Conservation (phyloP, 139 green algal genomes). For the Closterium sp. region DNA sequence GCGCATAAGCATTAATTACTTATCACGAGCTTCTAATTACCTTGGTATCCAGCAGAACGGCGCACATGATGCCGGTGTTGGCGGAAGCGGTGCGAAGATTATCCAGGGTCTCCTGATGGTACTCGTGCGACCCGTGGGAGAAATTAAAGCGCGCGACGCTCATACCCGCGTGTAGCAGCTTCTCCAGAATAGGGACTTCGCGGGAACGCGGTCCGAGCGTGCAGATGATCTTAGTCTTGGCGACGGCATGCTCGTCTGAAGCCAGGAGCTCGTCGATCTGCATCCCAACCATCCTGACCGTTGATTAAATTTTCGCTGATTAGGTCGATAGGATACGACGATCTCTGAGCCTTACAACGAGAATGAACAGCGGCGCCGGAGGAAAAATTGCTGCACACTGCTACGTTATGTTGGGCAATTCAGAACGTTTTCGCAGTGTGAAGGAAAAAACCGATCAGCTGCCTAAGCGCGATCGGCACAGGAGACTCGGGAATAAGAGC, state of each 20-base stretch:
- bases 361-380: not conserved
- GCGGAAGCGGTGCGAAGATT: conserved; percentile 74
- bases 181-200: conserved; percentile 58
- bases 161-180: conserved; percentile 70
- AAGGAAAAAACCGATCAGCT: not conserved
- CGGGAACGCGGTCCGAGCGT: conserved; percentile 65
- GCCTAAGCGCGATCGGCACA: not conserved
- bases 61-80: conserved; percentile 94
- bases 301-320: not conserved
- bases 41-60: conserved; percentile 98
- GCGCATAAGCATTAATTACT: not conserved
- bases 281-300: not conserved
- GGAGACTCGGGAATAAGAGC: too few relatives aligned
- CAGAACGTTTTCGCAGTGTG: not conserved
- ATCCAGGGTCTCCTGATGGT: conserved; percentile 96
- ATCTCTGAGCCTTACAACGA: not conserved
- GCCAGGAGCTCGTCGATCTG: not conserved
- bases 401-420: not conserved
- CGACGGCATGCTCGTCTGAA: not conserved
- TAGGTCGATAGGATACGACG: not conserved
- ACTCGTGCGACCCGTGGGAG: conserved; percentile 79
- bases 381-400: not conserved
- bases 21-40: not conserved
- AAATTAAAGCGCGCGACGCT: conserved; percentile 81
- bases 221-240: conserved; percentile 66